Evolutionary conservation across 2,329 filamentous ascomycete species (phyloP).

Genomic region (Trichoderma pleuroti): DNA sequence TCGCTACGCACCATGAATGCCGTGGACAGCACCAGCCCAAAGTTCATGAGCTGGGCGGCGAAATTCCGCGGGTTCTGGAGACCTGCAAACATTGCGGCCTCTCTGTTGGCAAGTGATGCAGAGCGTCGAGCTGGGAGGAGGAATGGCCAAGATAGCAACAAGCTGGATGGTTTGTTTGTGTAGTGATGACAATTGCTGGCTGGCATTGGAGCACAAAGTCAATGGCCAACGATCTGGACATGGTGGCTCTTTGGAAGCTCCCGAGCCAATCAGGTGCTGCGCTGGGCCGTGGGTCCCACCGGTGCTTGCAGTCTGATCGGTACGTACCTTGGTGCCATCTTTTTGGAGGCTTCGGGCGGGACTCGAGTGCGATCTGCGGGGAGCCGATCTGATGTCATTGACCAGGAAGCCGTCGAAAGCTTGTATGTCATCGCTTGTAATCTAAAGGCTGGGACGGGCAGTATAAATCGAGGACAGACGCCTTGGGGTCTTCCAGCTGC

Average conservation of each 20-base stretch:
- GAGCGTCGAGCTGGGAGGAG: not conserved
- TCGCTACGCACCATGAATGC: slow-evolving; percentile 69
- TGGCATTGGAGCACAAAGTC: slow-evolving; percentile 12
- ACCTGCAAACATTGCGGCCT: slow-evolving; percentile 58
- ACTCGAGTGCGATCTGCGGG: not conserved
- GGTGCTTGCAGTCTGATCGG: not conserved
- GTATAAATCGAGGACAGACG: not conserved
- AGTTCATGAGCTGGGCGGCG: slow-evolving; percentile 80
- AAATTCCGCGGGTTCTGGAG: slow-evolving; percentile 76
- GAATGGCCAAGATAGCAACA: not conserved
- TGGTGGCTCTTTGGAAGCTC: slow-evolving; percentile 26
- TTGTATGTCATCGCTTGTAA: slow-evolving; percentile 20
- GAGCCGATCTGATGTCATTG: slow-evolving; percentile 18
- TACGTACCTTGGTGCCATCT: slow-evolving; percentile 3
- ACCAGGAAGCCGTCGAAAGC: slow-evolving; percentile 21
- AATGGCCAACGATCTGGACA: slow-evolving; percentile 25
- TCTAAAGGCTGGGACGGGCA: not conserved
- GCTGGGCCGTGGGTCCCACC: not conserved
- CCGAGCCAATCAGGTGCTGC: slow-evolving; percentile 17
- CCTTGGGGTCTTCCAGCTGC: not conserved
- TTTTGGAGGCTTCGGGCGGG: not conserved
- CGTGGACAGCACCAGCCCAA: slow-evolving; percentile 82
- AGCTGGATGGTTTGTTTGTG: not conserved
- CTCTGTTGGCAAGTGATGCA: not conserved
- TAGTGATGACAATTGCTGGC: not conserved